Conservation (phyloP, 2,329 filamentous ascomycete genomes). For the Acrocalymma vagum region DNA sequence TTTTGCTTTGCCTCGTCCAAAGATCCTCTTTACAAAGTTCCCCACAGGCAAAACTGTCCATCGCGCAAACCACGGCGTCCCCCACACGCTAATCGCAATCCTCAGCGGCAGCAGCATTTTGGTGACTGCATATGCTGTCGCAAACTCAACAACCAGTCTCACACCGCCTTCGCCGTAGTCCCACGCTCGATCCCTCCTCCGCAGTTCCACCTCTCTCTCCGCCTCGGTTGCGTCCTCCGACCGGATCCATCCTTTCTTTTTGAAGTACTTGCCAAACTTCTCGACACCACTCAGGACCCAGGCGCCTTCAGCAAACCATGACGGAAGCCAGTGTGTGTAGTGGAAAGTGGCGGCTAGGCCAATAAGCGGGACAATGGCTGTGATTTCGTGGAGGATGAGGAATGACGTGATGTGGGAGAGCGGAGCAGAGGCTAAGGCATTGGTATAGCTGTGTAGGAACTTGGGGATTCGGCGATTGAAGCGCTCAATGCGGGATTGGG, state of each 20-base stretch:
- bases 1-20: constrained; percentile 42
- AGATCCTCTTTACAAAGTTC: constrained; percentile 46
- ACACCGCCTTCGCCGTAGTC: constrained; percentile 56
- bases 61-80: constrained; percentile 87
- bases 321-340: constrained; percentile 77
- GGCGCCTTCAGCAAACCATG: constrained; percentile 60
- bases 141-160: constrained; percentile 72
- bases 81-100: constrained; percentile 82
- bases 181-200: constrained; percentile 47
- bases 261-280: constrained; percentile 80
- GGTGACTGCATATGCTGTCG: constrained; percentile 88
- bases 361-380: constrained; percentile 81
- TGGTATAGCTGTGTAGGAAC: constrained; percentile 74
- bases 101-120: constrained; percentile 84
- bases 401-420: constrained; percentile 86
- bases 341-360: constrained; percentile 81
- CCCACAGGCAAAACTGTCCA: constrained; percentile 37
- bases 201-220: constrained; percentile 41
- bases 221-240: constrained; percentile 58
- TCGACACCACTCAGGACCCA: constrained; percentile 70
- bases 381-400: constrained; percentile 89
- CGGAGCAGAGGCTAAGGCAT: constrained; percentile 77
- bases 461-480: constrained; percentile 60
- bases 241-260: constrained; percentile 82
- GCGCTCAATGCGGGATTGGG: constrained; percentile 43